phyloP scores from a whole-genome alignment of 352 stramenopile genomes.

The Phytophthora cactorum region DNA sequence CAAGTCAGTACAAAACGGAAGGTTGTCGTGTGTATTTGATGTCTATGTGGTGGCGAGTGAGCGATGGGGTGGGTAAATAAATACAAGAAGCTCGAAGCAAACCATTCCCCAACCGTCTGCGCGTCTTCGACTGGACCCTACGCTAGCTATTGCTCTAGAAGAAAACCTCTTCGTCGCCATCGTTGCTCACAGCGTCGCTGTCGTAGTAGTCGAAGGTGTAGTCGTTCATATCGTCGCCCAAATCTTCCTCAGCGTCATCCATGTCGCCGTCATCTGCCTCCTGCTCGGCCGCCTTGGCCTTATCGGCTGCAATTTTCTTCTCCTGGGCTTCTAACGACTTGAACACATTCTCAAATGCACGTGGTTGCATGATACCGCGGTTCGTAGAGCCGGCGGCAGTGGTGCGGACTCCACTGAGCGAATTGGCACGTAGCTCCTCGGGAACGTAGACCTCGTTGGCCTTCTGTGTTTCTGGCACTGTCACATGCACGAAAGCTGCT shows the following conservation, averaged over 20 bases:
- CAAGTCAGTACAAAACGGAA: neutral
- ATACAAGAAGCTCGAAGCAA: conserved; percentile 31
- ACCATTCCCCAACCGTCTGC: conserved; percentile 6
- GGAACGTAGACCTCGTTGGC: conserved; percentile 68
- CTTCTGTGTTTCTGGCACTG: conserved; percentile 61
- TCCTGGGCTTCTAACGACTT: conserved; percentile 76
- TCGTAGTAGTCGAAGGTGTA: conserved; percentile 87
- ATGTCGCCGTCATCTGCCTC: conserved; percentile 59
- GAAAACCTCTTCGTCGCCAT: conserved; percentile 79
- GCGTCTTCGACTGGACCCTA: conserved; percentile 13
- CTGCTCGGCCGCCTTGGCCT: conserved; percentile 50
- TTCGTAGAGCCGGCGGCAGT: conserved; percentile 16
- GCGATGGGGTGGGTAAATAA: conserved; percentile 32
- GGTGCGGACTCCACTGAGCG: conserved; percentile 51
- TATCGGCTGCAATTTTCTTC: conserved; percentile 52
- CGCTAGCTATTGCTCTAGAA: conserved; percentile 42
- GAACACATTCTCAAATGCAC: conserved; percentile 73
- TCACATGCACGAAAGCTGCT: conserved; percentile 67
- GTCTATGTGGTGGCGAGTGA: conserved; percentile 27
- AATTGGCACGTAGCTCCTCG: conserved; percentile 65
- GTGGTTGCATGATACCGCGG: conserved; percentile 65
- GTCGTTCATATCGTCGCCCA: conserved; percentile 82
- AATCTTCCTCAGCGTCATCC: conserved; percentile 71
- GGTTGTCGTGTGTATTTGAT: neutral
- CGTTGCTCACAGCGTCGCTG: conserved; percentile 70